Evolutionary conservation across 2,329 filamentous ascomycete species (phyloP), one percentile per base, ranked within the genome.

Genomic region (Grosmannia serpens): DNA sequence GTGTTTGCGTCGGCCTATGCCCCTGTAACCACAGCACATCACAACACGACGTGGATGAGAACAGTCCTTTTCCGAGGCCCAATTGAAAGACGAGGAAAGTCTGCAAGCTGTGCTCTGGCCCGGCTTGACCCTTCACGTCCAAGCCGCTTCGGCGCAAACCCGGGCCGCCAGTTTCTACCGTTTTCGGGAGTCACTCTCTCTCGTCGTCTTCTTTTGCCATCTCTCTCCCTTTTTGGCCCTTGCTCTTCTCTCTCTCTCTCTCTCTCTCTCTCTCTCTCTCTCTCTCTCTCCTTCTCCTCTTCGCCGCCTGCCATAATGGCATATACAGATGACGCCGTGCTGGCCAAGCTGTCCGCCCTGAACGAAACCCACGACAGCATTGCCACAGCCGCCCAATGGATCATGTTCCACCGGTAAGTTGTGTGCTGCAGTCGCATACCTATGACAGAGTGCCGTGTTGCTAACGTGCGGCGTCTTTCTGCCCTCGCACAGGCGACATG

Each of bases 361-460:
- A 96, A 96, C 73, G 95, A 99, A 74, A 95, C 91, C 13, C 92
- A 99, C 71, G 94, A 99, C 70, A 95, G 91, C 74, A 97, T 99
- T 68, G 83, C 95, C 61, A 92, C 89, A 41, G 91, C 95, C 62
- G 91, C 94, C 59, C 92, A 97, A 84, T 99, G 95, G 95, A 94
- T 99, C 62, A 95, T 99, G 87, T 99, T 99, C 71, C 92, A 99
- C 75, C 87, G 91, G 91, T 95, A 84, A 62, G 71, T 64, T 13
- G 55, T 59, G 60, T 15, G n/a, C 24, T 4, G 20, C 22, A 17
- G 47, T 4, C 13, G 24, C 22, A 26, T 20, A 20, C 8, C 2
- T 26, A 11, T 41, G 38, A 17, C 33, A 27, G 26, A 50, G 8
- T 5, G 53, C 7, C 9, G 35, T 33, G 4, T 47, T 46, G 22